These are phyloP conservation scores for Neckera pumila DNA, from an alignment of 225 moss, liverwort and hornwort genomes.

Conservation along the genomic window DNA sequence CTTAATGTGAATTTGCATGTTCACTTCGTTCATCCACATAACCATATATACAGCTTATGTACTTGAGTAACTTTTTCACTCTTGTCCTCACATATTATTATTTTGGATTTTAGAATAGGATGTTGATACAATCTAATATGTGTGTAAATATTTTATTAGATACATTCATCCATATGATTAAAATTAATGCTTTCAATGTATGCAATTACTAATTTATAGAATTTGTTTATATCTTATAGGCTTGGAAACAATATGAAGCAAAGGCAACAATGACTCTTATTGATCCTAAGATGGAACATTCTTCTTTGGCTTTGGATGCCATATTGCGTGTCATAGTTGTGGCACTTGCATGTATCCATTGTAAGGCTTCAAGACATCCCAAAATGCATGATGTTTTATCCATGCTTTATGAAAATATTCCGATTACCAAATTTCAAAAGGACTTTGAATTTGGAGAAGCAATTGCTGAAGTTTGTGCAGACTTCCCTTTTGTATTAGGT, in stretches of 20 bases:
- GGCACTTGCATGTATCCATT: too few species aligned
- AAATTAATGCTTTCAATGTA: background rate
- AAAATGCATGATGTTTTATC: background rate
- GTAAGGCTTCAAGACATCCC: too few species aligned
- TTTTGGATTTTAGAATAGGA: background rate
- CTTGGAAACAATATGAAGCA: background rate
- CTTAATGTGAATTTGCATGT: background rate
- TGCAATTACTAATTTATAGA: background rate
- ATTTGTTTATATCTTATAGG: background rate
- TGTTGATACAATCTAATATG: background rate
- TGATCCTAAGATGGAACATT: background rate
- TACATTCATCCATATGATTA: background rate
- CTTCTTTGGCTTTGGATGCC: too few species aligned
- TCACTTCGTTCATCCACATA: background rate
- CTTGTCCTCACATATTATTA: background rate
- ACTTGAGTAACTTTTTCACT: background rate
- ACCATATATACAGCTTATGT: rapidly evolving
- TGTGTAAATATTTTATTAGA: background rate
- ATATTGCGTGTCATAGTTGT: too few species aligned
- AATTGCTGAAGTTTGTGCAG: background rate
- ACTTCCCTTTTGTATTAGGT: too few species aligned
- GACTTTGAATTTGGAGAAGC: background rate
- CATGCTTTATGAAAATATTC: background rate
- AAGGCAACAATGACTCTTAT: background rate
- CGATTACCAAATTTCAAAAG: background rate